A percentile compares a stretch with the other conserved stretches of the same genome.
Conservation (phyloP, 345 rosid genomes). For the Noccaea caerulescens region DNA sequence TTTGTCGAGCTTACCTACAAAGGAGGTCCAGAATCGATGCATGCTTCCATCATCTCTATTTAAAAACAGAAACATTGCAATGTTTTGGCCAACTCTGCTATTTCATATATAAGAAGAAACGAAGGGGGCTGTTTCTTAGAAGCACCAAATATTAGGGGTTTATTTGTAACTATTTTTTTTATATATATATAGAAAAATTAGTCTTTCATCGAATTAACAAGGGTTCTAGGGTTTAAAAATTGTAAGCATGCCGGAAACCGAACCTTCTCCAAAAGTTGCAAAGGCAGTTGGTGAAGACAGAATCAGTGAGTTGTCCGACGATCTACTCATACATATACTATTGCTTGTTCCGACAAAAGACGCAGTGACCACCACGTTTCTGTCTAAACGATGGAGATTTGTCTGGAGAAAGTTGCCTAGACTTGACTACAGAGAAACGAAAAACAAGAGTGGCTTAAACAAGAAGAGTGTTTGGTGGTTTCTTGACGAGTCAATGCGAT, state of each 20-base stretch:
- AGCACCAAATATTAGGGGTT: too few species aligned
- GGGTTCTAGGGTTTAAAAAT: not conserved
- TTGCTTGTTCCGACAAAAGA: not conserved
- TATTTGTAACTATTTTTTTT: too few species aligned
- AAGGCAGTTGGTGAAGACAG: not conserved
- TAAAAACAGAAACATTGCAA: conserved; percentile 34
- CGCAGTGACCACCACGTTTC: not conserved
- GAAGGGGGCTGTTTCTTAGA: too few species aligned
- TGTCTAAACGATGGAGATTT: not conserved
- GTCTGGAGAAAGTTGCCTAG: not conserved
- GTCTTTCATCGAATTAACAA: too few species aligned
- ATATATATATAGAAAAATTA: too few species aligned
- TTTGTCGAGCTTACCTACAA: conserved; percentile 71
- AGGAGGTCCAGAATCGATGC: conserved; percentile 61
- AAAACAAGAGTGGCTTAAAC: not conserved
- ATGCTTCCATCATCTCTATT: conserved; percentile 70
- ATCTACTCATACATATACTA: not conserved
- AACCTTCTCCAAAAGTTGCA: not conserved
- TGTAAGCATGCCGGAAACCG: not conserved
- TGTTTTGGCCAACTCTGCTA: too few species aligned
- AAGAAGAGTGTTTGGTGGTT: not conserved
- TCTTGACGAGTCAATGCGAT: not conserved
- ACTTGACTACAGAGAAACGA: not conserved
- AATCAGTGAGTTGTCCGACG: not conserved
- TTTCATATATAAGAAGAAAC: too few species aligned